Conservation (phyloP, 2,329 filamentous ascomycete species). For the Lizonia empirigonia region DNA sequence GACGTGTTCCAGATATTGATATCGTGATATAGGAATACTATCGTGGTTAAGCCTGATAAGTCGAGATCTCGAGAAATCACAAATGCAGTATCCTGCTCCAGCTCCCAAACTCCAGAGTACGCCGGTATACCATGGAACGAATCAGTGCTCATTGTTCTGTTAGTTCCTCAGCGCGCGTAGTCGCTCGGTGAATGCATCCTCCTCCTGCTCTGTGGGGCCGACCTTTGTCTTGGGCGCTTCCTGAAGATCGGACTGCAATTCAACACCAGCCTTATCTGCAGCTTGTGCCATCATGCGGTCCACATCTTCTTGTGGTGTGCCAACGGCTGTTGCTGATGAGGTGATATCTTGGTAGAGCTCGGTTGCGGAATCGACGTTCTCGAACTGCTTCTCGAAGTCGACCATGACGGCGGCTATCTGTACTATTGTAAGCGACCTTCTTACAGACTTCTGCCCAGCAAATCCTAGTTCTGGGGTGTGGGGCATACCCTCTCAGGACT, state of each 20-base stretch:
- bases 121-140: not conserved
- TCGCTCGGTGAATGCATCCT: conserved; percentile 71
- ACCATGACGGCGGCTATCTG: conserved; percentile 71
- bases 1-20: conserved; percentile 1
- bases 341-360: conserved; percentile 87
- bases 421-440: conserved; percentile 3
- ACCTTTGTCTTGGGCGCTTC: conserved; percentile 62
- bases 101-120: conserved; percentile 16
- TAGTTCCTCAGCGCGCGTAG: conserved; percentile 60
- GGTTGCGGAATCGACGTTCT: conserved; percentile 58
- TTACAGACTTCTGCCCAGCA: too few relatives aligned
- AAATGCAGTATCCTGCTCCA: conserved; percentile 1
- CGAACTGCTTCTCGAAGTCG: conserved; percentile 64
- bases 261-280: conserved; percentile 85
- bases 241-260: conserved; percentile 76
- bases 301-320: conserved; percentile 80
- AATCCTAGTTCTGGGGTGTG: too few relatives aligned
- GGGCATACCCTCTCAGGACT: conserved; percentile 63
- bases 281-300: conserved; percentile 84
- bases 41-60: not conserved
- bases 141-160: conserved; percentile 14
- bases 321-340: conserved; percentile 74
- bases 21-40: conserved; percentile 4
- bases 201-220: conserved; percentile 76
- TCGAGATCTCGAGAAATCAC: not conserved